A percentile compares a stretch with the other conserved stretches of the same genome.
These are phyloP conservation scores for Paraphoma sp. DNA, from an alignment of 2,329 filamentous ascomycete genomes.

Conservation along the genomic window DNA sequence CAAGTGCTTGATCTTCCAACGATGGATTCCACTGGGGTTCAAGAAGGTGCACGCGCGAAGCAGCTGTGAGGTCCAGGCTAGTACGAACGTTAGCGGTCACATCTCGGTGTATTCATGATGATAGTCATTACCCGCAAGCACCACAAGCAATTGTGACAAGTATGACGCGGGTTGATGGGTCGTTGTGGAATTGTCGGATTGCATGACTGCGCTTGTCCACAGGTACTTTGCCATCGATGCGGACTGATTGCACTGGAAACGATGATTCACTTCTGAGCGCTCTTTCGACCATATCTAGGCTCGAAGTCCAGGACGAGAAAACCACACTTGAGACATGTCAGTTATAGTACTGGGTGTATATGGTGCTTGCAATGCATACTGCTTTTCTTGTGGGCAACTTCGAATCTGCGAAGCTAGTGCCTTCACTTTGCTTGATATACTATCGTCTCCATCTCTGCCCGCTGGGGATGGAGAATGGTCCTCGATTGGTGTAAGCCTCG, in stretches of 20 bases:
- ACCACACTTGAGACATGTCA: slow-evolving; percentile 50
- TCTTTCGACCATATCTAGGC: slow-evolving; percentile 54
- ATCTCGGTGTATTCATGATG: background rate
- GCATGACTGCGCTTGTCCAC: slow-evolving; percentile 52
- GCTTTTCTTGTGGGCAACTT: slow-evolving; percentile 4
- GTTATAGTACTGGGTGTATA: background rate
- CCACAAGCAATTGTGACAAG: slow-evolving; percentile 60
- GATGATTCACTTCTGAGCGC: slow-evolving; percentile 43
- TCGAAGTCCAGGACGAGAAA: slow-evolving; percentile 60
- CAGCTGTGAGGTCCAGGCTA: slow-evolving; percentile 51
- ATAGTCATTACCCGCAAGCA: slow-evolving; percentile 55
- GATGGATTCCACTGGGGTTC: slow-evolving; percentile 60
- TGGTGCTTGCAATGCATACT: background rate
- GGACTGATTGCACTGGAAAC: slow-evolving; percentile 42
- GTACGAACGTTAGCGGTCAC: background rate
- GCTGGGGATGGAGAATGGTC: background rate
- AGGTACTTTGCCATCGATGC: slow-evolving; percentile 58
- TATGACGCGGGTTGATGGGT: slow-evolving; percentile 49
- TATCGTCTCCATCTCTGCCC: background rate
- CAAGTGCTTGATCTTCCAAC: slow-evolving; percentile 54
- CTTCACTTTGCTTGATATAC: slow-evolving; percentile 7
- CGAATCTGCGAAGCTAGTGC: slow-evolving; percentile 1
- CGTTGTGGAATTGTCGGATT: slow-evolving; percentile 50
- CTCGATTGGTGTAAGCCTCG: background rate
- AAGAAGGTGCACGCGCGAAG: slow-evolving; percentile 57